A percentile compares a stretch with the other conserved stretches of the same genome.
Evolutionary conservation across 1,284 basidiomycete genomes (phyloP).

Genomic region (Cutaneotrichosporon mucoides): DNA sequence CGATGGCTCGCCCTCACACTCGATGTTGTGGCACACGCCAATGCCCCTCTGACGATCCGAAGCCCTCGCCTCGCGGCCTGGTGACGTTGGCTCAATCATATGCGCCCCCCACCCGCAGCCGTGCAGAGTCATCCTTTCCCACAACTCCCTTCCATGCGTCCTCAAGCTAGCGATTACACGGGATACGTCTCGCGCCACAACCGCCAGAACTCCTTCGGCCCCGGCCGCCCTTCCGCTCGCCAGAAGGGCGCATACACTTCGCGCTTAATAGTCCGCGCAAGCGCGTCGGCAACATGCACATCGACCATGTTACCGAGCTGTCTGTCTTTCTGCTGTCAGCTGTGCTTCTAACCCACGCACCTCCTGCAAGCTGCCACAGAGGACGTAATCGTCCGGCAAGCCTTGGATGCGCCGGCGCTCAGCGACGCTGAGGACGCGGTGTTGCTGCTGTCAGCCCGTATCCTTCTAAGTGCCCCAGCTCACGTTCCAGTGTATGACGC

Average conservation of each 20-base stretch:
- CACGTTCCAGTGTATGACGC: conserved; percentile 23
- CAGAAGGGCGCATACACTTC: conserved; percentile 22
- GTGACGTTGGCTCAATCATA: no score
- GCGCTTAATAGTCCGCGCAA: conserved; percentile 20
- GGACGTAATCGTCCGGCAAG: conserved; percentile 25
- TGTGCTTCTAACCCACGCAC: neutral
- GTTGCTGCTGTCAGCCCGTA: conserved; percentile 7
- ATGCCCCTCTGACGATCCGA: no score
- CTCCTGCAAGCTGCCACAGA: conserved; percentile 17
- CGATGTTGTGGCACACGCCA: no score
- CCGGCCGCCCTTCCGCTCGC: conserved; percentile 15
- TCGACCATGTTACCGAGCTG: conserved; percentile 24
- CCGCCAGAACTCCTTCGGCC: conserved; percentile 1
- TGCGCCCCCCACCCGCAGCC: no score
- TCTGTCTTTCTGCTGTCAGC: conserved; percentile 12
- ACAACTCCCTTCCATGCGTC: no score
- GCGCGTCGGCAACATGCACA: conserved; percentile 20
- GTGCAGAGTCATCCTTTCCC: no score
- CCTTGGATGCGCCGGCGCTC: conserved; percentile 30
- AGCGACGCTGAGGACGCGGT: conserved; percentile 22
- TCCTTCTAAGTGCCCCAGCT: conserved; percentile 1
- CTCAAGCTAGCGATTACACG: neutral
- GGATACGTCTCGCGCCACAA: conserved; percentile 4
- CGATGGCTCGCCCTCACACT: no score
- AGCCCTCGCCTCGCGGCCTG: no score